Evolutionary conservation across 2,329 filamentous ascomycete species (phyloP), one percentile per base, ranked within the genome.

Genomic region (Xylariaceae sp.): DNA sequence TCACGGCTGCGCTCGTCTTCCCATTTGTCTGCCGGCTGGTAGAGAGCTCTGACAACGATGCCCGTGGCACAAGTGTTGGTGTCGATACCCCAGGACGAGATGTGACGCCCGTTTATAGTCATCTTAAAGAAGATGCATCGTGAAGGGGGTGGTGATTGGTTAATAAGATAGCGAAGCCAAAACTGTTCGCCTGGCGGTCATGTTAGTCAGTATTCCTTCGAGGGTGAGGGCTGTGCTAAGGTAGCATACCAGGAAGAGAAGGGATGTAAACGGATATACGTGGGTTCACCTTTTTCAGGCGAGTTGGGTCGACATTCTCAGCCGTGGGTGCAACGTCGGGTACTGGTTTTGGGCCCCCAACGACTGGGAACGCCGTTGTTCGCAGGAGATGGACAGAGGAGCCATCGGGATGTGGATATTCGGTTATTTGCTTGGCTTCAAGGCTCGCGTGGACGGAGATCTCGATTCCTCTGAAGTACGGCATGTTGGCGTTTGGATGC

Each of bases 241-340:
- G 21, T 15, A 42, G 7, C 58, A 66, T 53, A 80, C 80, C 79
- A 65, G 79, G 73, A 3, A 73, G 63, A 0, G 80, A 81, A 2
- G 80, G 79, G 12, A 84, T 73, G 59, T 84, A 84, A 32, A 83
- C 79, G 1, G 80, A 80, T 19, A 77, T 68, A 3, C 65, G 72
- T 1, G 80, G 72, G 13, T 72, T 69, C 19, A 59, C 53, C 57
- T 71, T 74, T 49, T 65, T 67, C 37, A 67, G 60, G 40, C 57
- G 61, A 5, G 60, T 64, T 21, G 69, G 57, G 59, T 64, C 62
- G 46, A 61, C n/a, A 53, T 70, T 49, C 2, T 53, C 65, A 13
- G 61, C 56, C 41, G 65, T 55, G 53, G 64, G 61, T 10, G 64
- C 59, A 9, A 62, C 40, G 30, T 51, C 51, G n/a, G 51, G 29